phyloP scores from a whole-genome alignment of 2,329 filamentous ascomycete genomes.

The Dothistroma pini region DNA sequence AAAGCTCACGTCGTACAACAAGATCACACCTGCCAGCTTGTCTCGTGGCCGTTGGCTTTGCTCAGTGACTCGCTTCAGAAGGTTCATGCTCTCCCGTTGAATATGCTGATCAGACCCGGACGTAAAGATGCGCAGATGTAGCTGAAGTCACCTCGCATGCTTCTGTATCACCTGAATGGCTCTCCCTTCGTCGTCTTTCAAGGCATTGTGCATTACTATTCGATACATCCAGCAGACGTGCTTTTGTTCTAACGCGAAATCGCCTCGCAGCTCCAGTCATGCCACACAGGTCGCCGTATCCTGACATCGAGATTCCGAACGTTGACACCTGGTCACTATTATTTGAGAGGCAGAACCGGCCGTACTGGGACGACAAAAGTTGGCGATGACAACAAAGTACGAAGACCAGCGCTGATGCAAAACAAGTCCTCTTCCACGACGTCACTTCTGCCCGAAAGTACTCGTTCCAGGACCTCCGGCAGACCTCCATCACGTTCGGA shows the following conservation, averaged over 20 bases:
- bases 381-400: constrained; percentile 8
- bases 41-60: no score
- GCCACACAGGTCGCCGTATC: constrained; percentile 42
- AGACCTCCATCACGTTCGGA: constrained; percentile 67
- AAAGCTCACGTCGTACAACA: no score
- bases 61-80: no score
- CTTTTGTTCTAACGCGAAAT: neutral
- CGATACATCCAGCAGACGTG: no score
- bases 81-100: no score
- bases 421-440: constrained; percentile 70
- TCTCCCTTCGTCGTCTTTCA: no score
- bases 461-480: constrained; percentile 64
- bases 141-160: no score
- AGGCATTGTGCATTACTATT: no score
- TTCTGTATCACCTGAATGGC: no score
- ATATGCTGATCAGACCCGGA: no score
- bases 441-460: constrained; percentile 65
- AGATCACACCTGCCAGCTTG: no score
- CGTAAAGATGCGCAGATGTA: no score
- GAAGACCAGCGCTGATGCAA: neutral
- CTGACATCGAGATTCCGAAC: constrained; percentile 63
- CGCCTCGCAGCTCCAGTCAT: constrained; percentile 23
- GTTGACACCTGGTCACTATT: constrained; percentile 74
- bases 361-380: constrained; percentile 71
- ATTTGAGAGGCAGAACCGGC: constrained; percentile 63